These are phyloP conservation scores for Hypsizygus marmoreus DNA, from an alignment of 768 basidiomycete species.

Conservation along the genomic window DNA sequence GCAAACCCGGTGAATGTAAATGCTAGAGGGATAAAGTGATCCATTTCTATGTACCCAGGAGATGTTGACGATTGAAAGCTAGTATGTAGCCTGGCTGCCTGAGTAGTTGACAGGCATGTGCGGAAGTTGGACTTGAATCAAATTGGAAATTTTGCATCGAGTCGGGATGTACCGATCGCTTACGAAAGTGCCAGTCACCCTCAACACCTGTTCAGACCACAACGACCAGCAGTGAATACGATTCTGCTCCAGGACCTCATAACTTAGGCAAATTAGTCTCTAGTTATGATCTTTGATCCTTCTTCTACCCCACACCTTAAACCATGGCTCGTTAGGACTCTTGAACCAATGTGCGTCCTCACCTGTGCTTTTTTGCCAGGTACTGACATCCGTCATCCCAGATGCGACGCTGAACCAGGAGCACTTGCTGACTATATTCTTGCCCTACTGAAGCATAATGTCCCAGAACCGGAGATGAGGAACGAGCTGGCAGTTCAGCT, in stretches of 20 bases:
- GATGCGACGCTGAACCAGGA: conserved; percentile 95
- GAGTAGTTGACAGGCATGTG: no score
- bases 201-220: no score
- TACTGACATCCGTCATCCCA: conserved; percentile 33
- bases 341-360: conserved; percentile 83
- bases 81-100: no score
- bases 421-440: conserved; percentile 94
- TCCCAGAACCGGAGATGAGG: conserved; percentile 78
- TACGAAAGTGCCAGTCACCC: conserved; percentile 7
- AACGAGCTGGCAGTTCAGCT: conserved; percentile 76
- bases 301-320: conserved; percentile 69
- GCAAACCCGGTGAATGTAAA: no score
- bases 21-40: no score
- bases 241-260: background rate
- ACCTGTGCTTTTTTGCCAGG: conserved; percentile 12
- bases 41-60: no score
- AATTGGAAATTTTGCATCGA: background rate
- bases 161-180: conserved; percentile 19
- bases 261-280: conserved; percentile 1
- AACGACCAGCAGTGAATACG: no score
- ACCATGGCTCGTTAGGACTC: conserved; percentile 84
- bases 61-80: no score
- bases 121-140: no score
- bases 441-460: conserved; percentile 89
- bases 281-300: conserved; percentile 66